Conservation (phyloP, 257 asterid species). For the Scutellaria minor region DNA sequence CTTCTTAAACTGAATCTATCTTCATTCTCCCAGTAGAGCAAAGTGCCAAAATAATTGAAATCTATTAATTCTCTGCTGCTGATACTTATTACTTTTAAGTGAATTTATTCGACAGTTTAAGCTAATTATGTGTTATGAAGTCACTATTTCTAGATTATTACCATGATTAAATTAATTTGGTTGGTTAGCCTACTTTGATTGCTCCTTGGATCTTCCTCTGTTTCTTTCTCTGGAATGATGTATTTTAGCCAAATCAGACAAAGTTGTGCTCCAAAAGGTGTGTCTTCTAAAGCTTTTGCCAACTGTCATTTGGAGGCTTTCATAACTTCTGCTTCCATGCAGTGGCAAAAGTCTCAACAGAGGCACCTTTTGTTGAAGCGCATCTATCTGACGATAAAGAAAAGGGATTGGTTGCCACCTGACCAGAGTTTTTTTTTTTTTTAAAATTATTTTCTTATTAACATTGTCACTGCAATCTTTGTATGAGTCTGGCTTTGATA, state of each 20-base stretch:
- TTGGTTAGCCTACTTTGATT: neutral
- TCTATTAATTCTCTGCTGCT: neutral
- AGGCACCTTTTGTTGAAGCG: conserved; percentile 49
- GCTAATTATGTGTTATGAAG: neutral
- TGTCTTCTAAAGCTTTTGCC: conserved; percentile 23
- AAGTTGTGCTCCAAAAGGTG: conserved; percentile 49
- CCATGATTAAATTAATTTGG: neutral
- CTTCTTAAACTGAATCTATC: neutral
- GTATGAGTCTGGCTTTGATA: neutral
- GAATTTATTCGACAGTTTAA: neutral
- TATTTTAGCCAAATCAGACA: conserved; percentile 62
- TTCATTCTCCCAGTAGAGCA: neutral
- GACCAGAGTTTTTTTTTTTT: conserved; percentile 39
- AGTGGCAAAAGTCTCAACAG: conserved; percentile 30
- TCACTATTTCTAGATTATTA: neutral
- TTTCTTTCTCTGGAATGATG: conserved; percentile 54
- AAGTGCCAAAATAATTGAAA: neutral
- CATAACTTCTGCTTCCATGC: conserved; percentile 31
- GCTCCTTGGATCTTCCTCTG: neutral
- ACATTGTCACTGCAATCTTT: neutral
- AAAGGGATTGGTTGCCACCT: conserved; percentile 44
- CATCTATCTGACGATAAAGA: conserved; percentile 39
- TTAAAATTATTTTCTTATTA: neutral
- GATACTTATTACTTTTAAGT: neutral
- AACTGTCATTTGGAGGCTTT: conserved; percentile 35